These are phyloP conservation scores for Myriosclerotinia curreyana DNA, from an alignment of 2,329 filamentous ascomycete genomes.

Conservation along the genomic window DNA sequence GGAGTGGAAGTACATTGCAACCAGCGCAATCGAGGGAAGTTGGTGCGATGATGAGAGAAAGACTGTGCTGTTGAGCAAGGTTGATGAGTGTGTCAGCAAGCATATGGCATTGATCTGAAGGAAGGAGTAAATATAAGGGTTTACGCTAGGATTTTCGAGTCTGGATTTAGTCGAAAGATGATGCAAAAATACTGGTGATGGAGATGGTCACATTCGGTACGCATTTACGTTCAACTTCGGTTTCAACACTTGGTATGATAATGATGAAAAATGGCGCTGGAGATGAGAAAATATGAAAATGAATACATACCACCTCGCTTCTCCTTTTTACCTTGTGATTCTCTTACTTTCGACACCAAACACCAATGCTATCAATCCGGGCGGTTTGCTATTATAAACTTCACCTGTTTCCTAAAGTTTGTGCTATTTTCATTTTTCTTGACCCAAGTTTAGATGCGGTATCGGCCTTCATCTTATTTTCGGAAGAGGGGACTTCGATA, in stretches of 20 bases:
- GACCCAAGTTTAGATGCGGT: neutral
- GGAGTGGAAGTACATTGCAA: constrained; percentile 67
- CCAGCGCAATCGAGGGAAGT: constrained; percentile 61
- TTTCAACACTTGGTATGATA: neutral
- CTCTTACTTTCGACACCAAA: neutral
- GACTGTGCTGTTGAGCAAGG: constrained; percentile 50
- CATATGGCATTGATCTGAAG: constrained; percentile 21
- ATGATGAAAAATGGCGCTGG: neutral
- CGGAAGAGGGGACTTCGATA: neutral
- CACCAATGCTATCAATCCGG: neutral
- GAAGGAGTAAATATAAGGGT: neutral
- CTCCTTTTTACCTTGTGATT: neutral
- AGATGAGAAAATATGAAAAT: neutral
- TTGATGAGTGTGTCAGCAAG: constrained; percentile 41
- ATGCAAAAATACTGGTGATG: constrained; percentile 3
- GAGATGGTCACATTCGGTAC: neutral
- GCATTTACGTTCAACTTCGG: neutral
- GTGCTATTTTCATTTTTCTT: neutral
- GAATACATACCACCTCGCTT: constrained; percentile 1
- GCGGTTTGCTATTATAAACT: neutral
- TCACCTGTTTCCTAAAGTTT: too few species aligned
- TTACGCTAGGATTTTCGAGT: neutral
- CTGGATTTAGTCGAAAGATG: neutral
- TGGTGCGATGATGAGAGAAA: constrained; percentile 68
- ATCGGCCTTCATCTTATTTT: neutral